Evolutionary conservation across 768 basidiomycete genomes (phyloP), one percentile per base, ranked within the genome.

Genomic region (Panellus pusillus): DNA sequence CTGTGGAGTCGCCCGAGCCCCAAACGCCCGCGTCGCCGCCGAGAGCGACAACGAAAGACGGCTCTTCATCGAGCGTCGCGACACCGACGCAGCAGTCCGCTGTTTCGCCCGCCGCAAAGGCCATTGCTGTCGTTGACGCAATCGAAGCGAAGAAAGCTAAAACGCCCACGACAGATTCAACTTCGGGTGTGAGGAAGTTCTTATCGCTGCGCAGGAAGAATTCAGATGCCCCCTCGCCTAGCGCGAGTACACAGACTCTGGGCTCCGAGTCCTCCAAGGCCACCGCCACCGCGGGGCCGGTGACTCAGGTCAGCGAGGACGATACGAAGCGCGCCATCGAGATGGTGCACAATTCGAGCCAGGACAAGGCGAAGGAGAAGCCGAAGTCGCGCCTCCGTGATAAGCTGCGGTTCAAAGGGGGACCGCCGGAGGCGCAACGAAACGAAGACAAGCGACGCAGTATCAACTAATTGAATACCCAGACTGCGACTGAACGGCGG

Each of bases 81-180:
- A 15, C 44, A 42, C 44, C 63, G 5, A 19, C 44, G 28, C 60
- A 50, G 44, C 37, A 54, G 12, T 27, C 47, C 41, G 15, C 3
- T 31, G 40, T 63, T 66, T 73, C 81, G 6, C 64, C 80, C 17
- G 70, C 79, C n/a, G 81, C 82, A 29, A 87, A 84, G 63, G 79
- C 83, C 8, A 81, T 87, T 48, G 83, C 79, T 6, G 75, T 83
- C 52, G 70, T 86, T 40, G 84, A 86, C 47, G 78, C 80, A 6
- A 69, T 83, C 50, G 79, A 82, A 20, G 73, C 75, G 31, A 80
- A 78, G 65, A 69, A 70, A 40, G 76, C 48, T 8, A 65, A 65
- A 42, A 52, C 61, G 18, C 59, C 62, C 7, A 32, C 43, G 19
- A 52, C 24, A 54, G 56, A 48, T 11, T 61, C 63, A 32, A 55